These are phyloP conservation scores for Rhypophila decipiens DNA, from an alignment of 495 filamentous ascomycete genomes.

Conservation along the genomic window DNA sequence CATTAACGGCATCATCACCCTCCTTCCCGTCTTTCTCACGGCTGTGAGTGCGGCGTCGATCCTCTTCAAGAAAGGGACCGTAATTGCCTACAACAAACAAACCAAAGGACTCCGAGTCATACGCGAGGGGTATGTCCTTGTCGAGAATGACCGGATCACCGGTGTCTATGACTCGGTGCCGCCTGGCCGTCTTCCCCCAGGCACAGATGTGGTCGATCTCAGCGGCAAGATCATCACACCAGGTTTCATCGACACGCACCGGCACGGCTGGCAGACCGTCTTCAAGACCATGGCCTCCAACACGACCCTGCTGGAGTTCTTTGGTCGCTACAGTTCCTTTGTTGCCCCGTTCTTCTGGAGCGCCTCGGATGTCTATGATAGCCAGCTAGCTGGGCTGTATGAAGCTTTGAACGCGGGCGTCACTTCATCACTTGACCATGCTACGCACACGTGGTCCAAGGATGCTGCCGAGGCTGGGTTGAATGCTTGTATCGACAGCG, in stretches of 20 bases:
- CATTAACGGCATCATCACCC: neutral
- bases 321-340: constrained; percentile 17
- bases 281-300: constrained; percentile 33
- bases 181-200: constrained; percentile 6
- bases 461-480: constrained; percentile 26
- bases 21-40: neutral
- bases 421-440: constrained; percentile 27
- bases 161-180: constrained; percentile 14
- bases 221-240: constrained; percentile 42
- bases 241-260: constrained; percentile 49
- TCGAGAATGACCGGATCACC: constrained; percentile 33
- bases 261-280: constrained; percentile 46
- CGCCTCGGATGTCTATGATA: constrained; percentile 31
- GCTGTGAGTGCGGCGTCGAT: constrained; percentile 11
- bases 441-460: constrained; percentile 23
- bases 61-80: constrained; percentile 34
- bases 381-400: constrained; percentile 34
- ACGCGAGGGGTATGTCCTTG: constrained; percentile 31
- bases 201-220: constrained; percentile 28
- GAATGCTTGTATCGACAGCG: constrained; percentile 31
- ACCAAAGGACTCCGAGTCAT: constrained; percentile 27
- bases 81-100: constrained; percentile 32
- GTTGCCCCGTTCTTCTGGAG: constrained; percentile 10
- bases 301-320: constrained; percentile 27
- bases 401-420: constrained; percentile 35